Conservation (phyloP, 371 early-diverging fungal genomes). For the Mucor circinelloides region DNA sequence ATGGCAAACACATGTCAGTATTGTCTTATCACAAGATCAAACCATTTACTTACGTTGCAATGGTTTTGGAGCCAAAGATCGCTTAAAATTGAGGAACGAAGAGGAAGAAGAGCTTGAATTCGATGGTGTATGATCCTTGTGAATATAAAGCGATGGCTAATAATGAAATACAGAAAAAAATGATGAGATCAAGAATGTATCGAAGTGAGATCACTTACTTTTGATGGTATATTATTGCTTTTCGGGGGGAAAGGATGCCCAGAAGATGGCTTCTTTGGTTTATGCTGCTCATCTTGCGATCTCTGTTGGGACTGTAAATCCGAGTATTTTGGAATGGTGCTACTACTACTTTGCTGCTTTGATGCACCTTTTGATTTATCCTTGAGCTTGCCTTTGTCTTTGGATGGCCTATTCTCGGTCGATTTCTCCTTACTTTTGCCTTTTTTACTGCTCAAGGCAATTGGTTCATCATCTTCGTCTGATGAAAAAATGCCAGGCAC, state of each 20-base stretch:
- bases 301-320: not conserved
- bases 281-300: not conserved
- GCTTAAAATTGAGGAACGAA: not conserved
- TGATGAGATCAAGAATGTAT: not conserved
- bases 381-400: not conserved
- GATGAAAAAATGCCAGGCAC: not conserved
- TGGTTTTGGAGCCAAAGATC: not conserved
- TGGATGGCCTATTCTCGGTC: not conserved
- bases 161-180: not conserved
- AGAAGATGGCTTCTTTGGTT: not conserved
- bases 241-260: not conserved
- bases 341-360: not conserved
- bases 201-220: not conserved
- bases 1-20: not conserved
- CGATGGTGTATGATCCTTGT: not conserved
- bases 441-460: not conserved
- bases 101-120: not conserved
- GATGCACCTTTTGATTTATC: not conserved
- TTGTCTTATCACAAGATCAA: not conserved
- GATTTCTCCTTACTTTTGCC: not conserved
- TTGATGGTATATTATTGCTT: not conserved
- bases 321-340: not conserved
- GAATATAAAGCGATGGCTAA: not conserved
- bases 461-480: not conserved
- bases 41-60: not conserved